phyloP scores from a whole-genome alignment of 1,139 yeast genomes.

The Williopsis jadinii region DNA sequence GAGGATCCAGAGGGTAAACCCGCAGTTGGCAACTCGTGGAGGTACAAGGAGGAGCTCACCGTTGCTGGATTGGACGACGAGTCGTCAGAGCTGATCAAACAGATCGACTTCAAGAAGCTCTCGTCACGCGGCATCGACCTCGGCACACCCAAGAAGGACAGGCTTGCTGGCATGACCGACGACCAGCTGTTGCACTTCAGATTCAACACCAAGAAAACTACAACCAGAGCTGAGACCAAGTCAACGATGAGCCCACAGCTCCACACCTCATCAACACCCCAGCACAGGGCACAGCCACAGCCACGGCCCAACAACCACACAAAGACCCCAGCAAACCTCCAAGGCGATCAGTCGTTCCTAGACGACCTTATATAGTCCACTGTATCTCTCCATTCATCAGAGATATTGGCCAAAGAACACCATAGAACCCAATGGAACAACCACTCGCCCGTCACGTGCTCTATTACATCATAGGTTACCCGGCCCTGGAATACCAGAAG shows the following conservation, averaged over 20 bases:
- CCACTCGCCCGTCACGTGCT: background rate
- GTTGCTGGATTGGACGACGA: conserved; percentile 12
- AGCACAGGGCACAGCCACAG: too few relatives aligned
- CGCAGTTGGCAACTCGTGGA: conserved; percentile 12
- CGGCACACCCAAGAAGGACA: conserved; percentile 1
- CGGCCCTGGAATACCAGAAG: background rate
- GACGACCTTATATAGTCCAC: conserved; percentile 15
- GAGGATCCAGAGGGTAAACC: background rate
- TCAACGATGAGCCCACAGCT: too few relatives aligned
- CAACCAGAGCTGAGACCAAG: too few relatives aligned
- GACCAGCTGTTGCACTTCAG: conserved; percentile 7
- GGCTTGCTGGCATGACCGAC: conserved; percentile 1
- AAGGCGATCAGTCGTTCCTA: conserved; percentile 16
- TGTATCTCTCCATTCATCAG: background rate
- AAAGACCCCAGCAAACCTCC: conserved; percentile 12
- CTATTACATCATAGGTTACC: background rate
- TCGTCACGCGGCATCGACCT: conserved; percentile 8
- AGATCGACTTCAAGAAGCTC: conserved; percentile 15
- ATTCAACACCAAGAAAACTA: too few relatives aligned
- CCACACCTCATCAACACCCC: too few relatives aligned
- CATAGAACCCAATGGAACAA: too few relatives aligned
- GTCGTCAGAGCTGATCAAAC: conserved; percentile 6
- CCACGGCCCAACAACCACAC: background rate
- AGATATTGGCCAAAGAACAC: too few relatives aligned
- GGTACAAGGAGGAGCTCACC: conserved; percentile 16